These are phyloP conservation scores for Plasmopara viticola DNA, from an alignment of 352 stramenopile species.

Conservation along the genomic window DNA sequence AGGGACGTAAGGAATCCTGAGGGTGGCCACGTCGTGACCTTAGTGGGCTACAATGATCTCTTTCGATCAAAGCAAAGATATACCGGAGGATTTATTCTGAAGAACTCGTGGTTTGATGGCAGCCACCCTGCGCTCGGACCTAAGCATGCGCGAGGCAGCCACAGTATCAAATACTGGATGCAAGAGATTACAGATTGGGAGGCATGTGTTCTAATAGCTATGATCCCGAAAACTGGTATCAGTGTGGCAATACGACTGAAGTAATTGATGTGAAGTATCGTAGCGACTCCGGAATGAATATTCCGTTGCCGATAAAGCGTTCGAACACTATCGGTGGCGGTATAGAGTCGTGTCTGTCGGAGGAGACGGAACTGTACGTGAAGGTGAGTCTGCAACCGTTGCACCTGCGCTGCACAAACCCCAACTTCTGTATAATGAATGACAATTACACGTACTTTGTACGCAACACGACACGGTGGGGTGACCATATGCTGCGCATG, in stretches of 20 bases:
- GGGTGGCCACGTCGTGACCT: constrained; percentile 59
- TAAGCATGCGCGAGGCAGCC: constrained; percentile 51
- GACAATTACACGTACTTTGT: constrained; percentile 52
- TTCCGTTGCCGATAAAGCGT: constrained; percentile 31
- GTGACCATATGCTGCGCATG: constrained; percentile 61
- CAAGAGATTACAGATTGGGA: constrained; percentile 68
- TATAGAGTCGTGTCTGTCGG: constrained; percentile 45
- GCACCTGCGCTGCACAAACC: constrained; percentile 50
- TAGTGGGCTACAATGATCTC: constrained; percentile 66
- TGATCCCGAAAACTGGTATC: constrained; percentile 66
- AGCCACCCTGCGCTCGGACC: constrained; percentile 52
- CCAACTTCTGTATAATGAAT: constrained; percentile 28
- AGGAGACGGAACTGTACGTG: constrained; percentile 50
- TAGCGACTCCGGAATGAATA: constrained; percentile 27
- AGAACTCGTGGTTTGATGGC: constrained; percentile 73
- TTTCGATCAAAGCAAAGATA: constrained; percentile 54
- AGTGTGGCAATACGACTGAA: constrained; percentile 52
- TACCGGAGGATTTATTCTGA: constrained; percentile 64
- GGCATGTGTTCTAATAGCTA: constrained; percentile 66
- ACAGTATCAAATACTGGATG: constrained; percentile 67
- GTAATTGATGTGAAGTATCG: constrained; percentile 31
- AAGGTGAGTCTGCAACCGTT: constrained; percentile 56
- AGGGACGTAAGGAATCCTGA: constrained; percentile 42
- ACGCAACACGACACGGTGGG: constrained; percentile 51
- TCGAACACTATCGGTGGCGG: constrained; percentile 21